Percentiles rank a stretch among this genome's conserved stretches.
These are phyloP conservation scores for Nasturtium officinale DNA, from an alignment of 345 rosid species.

Conservation along the genomic window DNA sequence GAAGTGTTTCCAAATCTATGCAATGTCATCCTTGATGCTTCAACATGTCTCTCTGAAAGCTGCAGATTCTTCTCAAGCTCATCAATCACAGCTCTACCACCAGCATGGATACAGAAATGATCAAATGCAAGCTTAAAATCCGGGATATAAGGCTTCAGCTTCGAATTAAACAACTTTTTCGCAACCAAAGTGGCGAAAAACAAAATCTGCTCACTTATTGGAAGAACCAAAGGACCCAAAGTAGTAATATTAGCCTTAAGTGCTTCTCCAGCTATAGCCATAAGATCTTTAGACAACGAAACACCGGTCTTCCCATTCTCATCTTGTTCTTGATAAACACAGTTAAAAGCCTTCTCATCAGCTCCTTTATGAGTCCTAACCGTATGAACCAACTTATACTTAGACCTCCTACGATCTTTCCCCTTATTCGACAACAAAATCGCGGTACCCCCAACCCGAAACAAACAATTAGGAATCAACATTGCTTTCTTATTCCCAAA, in stretches of 20 bases:
- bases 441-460: constrained; percentile 82
- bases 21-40: constrained; percentile 87
- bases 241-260: constrained; percentile 86
- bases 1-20: constrained; percentile 90
- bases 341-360: constrained; percentile 74
- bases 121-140: constrained; percentile 94
- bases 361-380: constrained; percentile 97
- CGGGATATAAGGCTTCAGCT: constrained; percentile 81
- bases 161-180: constrained; percentile 61
- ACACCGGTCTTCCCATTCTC: constrained; percentile 79
- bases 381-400: constrained; percentile 80
- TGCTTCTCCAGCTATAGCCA: constrained; percentile 91
- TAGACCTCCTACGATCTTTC: constrained; percentile 59
- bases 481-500: constrained; percentile 89
- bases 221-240: constrained; percentile 89
- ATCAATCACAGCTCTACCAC: constrained; percentile 91
- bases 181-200: constrained; percentile 73
- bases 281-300: constrained; percentile 81
- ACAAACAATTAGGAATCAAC: constrained; percentile 89
- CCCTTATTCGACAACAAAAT: constrained; percentile 68
- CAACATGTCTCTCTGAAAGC: constrained; percentile 67
- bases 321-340: constrained; percentile 91
- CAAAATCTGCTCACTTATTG: constrained; percentile 83
- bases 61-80: constrained; percentile 95
- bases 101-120: constrained; percentile 88